Evolutionary conservation across 2,329 filamentous ascomycete species (phyloP), one percentile per base, ranked within the genome.

Genomic region (Fusarium bactridioides): DNA sequence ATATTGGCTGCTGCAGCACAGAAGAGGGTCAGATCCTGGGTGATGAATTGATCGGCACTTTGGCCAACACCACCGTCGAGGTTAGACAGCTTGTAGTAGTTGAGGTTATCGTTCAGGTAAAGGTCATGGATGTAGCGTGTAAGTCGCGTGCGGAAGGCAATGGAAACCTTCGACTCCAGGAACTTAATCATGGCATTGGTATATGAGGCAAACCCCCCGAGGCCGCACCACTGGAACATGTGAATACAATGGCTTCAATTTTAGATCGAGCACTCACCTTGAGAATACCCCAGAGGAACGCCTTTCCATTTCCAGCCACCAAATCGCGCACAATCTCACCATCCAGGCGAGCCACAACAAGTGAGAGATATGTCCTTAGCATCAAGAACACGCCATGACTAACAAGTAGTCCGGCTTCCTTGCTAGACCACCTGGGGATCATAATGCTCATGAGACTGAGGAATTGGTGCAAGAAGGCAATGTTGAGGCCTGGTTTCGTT

Each of bases 181-280:
- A 93, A 99, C 82, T 98, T 98, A 86, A 99, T 99, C 93, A 97
- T 98, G 61, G 95, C 94, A 81, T 99, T 99, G 56, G 95, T 98
- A 79, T 99, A 99, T 1, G 95, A 97, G 13, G 95, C 95, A 72
- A 98, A 91, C 5, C 93, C 94, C 45, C 96, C 96, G 40, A 99
- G 91, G 7, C 95, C 94, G 73, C 95, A 94, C 96, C 96, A 99
- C 86, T 90, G 57, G 70, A 48, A 33, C 59, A 50, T 43, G 51
- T 69, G 43, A 67, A 69, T 35, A 23, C 35, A 25, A 21, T n/a
- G 15, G 18, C 45, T 35, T 4, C 11, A 27, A n/a, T 16, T 10
- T 10, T 13, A 6, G 21, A 18, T 16, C 19, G 21, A 19, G 13
- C 5, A 43, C 83, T 64, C 80, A 89, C 88, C 85, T 98, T 98